Evolutionary conservation across 768 basidiomycete genomes (phyloP), one percentile per base, ranked within the genome.

Genomic region (Termitomyces sp.): DNA sequence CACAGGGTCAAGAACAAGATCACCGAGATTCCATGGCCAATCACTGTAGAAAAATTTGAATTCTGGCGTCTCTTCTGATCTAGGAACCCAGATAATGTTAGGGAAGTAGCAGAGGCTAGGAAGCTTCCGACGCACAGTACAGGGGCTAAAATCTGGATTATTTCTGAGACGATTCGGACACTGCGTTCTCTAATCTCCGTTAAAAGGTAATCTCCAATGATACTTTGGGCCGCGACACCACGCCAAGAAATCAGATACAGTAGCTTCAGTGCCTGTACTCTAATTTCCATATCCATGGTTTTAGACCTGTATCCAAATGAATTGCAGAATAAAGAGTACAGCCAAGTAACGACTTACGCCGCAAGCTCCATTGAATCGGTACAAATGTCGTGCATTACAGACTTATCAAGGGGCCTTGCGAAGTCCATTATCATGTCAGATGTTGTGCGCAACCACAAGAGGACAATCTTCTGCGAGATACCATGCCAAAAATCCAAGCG

Each of bases 301-400:
- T 52, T 28, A n/a, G 46, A 61, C 16, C 63, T 65, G 15, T 2
- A 42, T 9, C 15, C 15, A 48, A 32, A 12, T 51, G 16, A 36
- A 24, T 16, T 32, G 7, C 12, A 55, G 12, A 12, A 3, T 22
- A 7, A 42, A 15, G 28, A 28, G 28, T 28, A 28, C 28, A 1
- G 16, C 15, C 16, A 28, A 33, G 18, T 53, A 33, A 18, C n/a
- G 9, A 55, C 58, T 53, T 18, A 60, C 64, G 50, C 58, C 4
- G 58, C 28, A 32, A 65, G 35, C 38, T 62, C 64, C 28, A 65
- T 35, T 15, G 57, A 42, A 45, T 62, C 64, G 15, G 15, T 18
- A 24, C 57, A 59, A n/a, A 60, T 28, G 28, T 65, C 64, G 36
- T 57, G 24, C 38, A 65, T 46, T 12, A 57, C 11, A 12, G 58